Evolutionary conservation across 495 filamentous ascomycete species (phyloP), one percentile per base, ranked within the genome.

Genomic region (Penicillium flavigenum): DNA sequence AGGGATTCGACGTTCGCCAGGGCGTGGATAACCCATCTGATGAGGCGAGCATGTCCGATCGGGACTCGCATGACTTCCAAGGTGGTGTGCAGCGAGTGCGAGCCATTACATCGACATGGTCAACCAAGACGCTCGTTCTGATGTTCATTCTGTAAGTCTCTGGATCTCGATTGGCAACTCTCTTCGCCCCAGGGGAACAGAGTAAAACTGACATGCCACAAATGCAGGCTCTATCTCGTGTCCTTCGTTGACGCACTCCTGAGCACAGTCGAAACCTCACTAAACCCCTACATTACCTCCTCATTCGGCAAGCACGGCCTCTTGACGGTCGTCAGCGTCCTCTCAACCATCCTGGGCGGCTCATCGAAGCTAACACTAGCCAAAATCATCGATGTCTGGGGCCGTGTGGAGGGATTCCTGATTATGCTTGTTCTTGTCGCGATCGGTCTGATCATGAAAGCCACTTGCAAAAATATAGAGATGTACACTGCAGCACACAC

Each of bases 341-440:
- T 69, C n/a, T 62, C 63, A 22, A 67, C 53, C 32, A 62, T 87
- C 56, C 79, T 87, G 53, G 83, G 77, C 48, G 86, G 84, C 56
- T 71, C 86, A 51, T 66, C 76, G 44, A 86, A 84, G 59, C 70
- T 87, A 17, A 75, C 82, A 2, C 68, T 85, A 16, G 84, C 82
- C 47, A 86, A 86, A 66, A 72, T 86, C 42, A 72, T 85, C 52
- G 82, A 86, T 63, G 72, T 84, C 29, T 87, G 79, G 75, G 85
- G 83, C 8, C 53, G 80, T 66, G 45, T 77, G 68, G 61, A 77
- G 52, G 68, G 70, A 42, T 86, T 84, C 61, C 74, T 63, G 14
- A 34, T 77, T 59, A 62, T 66, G 60, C 57, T 73, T 1, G 22
- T 60, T 14, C 39, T 72, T 0, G 41, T 57, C 41, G 41, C 26